Base-by-base conservation (phyloP, 345 rosid species). In the Kernera saxatilis region DNA sequence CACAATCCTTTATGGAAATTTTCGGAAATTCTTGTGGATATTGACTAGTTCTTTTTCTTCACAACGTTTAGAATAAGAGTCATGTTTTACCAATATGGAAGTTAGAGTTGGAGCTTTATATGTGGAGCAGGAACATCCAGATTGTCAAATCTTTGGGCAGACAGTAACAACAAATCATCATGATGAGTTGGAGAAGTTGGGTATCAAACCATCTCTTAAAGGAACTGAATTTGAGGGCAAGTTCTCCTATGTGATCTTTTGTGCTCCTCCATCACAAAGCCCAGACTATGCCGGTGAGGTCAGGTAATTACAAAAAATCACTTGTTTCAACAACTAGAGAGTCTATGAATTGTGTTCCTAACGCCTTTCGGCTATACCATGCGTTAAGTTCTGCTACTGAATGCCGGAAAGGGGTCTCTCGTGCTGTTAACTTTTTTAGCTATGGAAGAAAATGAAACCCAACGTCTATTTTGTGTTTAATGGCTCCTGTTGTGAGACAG, bases 221-320 rank as follows among this genome's bases (percentile, higher is more conserved):
- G 91, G 68, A 77, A 70, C 78, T 23, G 74, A 74, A 57, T 64
- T 70, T 50, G 75, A 57, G 53, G 83, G 72, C 5, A 82, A 64
- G 73, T 89, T 83, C 70, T 90, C 97, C 9, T 84, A 83, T 71
- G 89, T 94, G 22, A 81, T 94, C 46, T 94, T 89, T 72, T 94
- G 99, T 80, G 99, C 99, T 41, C 99, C 99, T 32, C 97, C 97
- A 14, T 88, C 96, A 23, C 83, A 83, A 71, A 80, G 91, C 63
- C 66, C 84, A 1, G 96, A 94, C 55, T 94, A 94, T 56, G 82
- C 95, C 46, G 86, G 77, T 73, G 99, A 94, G 81, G 78, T 89
- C 75, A 83, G 95, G 99, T 89, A 57, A 69, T 60, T 26, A 15
- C 54, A n/a, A 51, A 3, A 36, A 27, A 2, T 26, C 13, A 61